A percentile compares a stretch with the other conserved stretches of the same genome.
Conservation (phyloP, 2,329 filamentous ascomycete species). For the Botrytis tulipae region DNA sequence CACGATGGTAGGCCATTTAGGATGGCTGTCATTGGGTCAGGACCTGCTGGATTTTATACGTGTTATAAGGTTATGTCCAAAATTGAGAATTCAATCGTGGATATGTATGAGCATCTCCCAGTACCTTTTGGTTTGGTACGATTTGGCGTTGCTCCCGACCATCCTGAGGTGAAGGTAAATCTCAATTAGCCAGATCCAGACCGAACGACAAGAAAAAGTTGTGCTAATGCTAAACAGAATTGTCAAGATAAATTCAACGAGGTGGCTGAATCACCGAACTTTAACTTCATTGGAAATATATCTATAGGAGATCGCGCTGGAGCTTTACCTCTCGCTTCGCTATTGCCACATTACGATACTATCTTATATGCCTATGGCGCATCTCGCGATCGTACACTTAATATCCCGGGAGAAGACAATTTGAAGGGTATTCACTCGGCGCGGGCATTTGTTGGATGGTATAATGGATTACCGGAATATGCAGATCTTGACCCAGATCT, state of each 20-base stretch:
- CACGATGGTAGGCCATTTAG: conserved; percentile 57
- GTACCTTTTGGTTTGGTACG: conserved; percentile 90
- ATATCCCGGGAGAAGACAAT: conserved; percentile 73
- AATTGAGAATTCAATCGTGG: conserved; percentile 68
- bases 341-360: conserved; percentile 85
- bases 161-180: conserved; percentile 90
- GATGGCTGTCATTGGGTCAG: conserved; percentile 87
- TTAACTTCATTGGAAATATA: conserved; percentile 90
- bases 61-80: conserved; percentile 80
- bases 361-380: conserved; percentile 93
- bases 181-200: conserved; percentile 5
- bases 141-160: conserved; percentile 96
- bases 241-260: conserved; percentile 92
- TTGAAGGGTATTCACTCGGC: conserved; percentile 80
- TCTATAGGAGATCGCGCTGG: conserved; percentile 61
- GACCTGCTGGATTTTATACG: conserved; percentile 94
- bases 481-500: conserved; percentile 71
- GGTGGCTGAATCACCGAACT: conserved; percentile 76
- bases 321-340: conserved; percentile 61
- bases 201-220: conserved; percentile 7
- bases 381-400: conserved; percentile 74
- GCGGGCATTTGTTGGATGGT: conserved; percentile 94
- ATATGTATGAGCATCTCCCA: conserved; percentile 95
- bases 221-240: conserved; percentile 57
- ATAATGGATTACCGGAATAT: conserved; percentile 89